Percentiles rank a stretch among this genome's conserved stretches.
Evolutionary conservation across 257 asterid genomes (phyloP).

Genomic region (Verbena officinalis): DNA sequence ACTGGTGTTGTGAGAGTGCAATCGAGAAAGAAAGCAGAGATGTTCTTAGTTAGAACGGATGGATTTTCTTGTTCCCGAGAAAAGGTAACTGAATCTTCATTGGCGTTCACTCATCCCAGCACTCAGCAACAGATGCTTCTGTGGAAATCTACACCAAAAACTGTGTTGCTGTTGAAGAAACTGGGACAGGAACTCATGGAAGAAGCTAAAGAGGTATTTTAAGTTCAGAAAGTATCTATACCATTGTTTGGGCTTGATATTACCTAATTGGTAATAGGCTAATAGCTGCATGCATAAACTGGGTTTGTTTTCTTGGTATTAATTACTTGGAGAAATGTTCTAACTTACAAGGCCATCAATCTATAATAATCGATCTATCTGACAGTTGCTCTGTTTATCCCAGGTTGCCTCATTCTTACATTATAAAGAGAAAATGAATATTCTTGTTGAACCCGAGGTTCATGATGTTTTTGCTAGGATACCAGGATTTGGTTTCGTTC

Average conservation of each 20-base stretch:
- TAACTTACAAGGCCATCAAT: slow-evolving; percentile 10
- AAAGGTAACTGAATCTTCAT: slow-evolving; percentile 94
- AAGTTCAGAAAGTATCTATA: slow-evolving; percentile 1
- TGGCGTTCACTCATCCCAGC: slow-evolving; percentile 97
- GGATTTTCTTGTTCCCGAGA: slow-evolving; percentile 95
- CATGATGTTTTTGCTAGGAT: slow-evolving; percentile 92
- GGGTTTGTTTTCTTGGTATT: background rate
- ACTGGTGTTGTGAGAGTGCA: slow-evolving; percentile 98
- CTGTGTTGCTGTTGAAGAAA: slow-evolving; percentile 86
- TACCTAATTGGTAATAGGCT: slow-evolving; percentile 13
- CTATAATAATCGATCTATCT: slow-evolving; percentile 16
- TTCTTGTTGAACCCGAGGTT: slow-evolving; percentile 97
- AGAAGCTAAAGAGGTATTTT: slow-evolving; percentile 89
- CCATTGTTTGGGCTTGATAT: slow-evolving; percentile 19
- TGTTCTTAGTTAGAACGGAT: slow-evolving; percentile 98
- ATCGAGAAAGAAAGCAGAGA: slow-evolving; percentile 97
- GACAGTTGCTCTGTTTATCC: slow-evolving; percentile 34
- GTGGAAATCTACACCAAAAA: slow-evolving; percentile 97
- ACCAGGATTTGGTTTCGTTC: slow-evolving; percentile 98
- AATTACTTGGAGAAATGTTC: slow-evolving; percentile 3
- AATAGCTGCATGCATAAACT: too few species aligned
- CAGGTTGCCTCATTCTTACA: slow-evolving; percentile 94
- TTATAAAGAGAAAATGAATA: slow-evolving; percentile 89
- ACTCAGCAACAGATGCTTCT: slow-evolving; percentile 99
- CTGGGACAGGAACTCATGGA: slow-evolving; percentile 96